Base-by-base conservation (phyloP, 345 rosid species). In the rapeseed (Brassica napus) region DNA sequence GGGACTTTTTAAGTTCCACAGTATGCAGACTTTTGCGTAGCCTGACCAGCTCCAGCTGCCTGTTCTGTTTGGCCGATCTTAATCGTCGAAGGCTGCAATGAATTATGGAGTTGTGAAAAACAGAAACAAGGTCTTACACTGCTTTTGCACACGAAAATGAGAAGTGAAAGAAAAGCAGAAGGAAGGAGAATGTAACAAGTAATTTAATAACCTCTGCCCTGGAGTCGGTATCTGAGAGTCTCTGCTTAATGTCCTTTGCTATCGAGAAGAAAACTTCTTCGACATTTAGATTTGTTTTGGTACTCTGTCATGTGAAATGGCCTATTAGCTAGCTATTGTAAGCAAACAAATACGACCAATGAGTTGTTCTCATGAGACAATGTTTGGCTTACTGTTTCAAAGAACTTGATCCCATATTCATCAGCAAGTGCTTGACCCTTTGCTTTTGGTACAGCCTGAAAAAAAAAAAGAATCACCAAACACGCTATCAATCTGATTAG, bases 391-490 rank as follows among this genome's bases (percentile, higher is more conserved):
- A 96, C 97, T 2, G 98, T 96, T 82, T 96, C 99, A 16, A 93
- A 96, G 84, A 96, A 96, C 81, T 96, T 89, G 86, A 96, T 93
- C 54, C 99, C 97, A 59, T 93, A 96, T 80, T 96, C 99, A 78
- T 96, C 97, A 60, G 99, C 99, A 67, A 96, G 99, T 47, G 97
- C 98, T 84, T 93, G 98, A 75, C 98, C 99, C 89, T 87, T 93
- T 2, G 97, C 69, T 54, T 92, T 96, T 64, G 99, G 99, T 77
- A 96, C 98, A 39, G 95, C 99, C 99, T 96, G 81, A 60, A 76
- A 70, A 26, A 67, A 24, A 70, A 26, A 69, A 21, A 0, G 8
- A 44, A 44, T 71, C 2, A 69, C 16, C 54, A 69, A 52, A 58
- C 24, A 3, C 21, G 37, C 55, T 4, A 71, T 65, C 35, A 71